phyloP scores from a whole-genome alignment of 164 flowering plant genomes.

The Tinospora cordifolia region DNA sequence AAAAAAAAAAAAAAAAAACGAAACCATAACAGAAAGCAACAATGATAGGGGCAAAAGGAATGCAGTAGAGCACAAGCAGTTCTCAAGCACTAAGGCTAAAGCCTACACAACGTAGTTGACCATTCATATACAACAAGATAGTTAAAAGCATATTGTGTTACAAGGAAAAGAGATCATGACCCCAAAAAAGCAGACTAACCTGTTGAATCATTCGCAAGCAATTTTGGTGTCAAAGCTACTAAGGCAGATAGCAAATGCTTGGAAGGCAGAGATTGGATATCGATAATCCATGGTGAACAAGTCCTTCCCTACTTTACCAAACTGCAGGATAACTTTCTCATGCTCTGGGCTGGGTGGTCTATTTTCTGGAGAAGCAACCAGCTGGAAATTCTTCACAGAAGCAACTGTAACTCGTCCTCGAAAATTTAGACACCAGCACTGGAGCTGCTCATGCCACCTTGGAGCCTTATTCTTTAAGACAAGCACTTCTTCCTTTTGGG shows the following conservation, averaged over 20 bases:
- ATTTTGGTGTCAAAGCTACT: slow-evolving; percentile 84
- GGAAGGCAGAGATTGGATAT: slow-evolving; percentile 69
- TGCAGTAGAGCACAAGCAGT: too few relatives aligned
- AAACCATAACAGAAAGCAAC: too few relatives aligned
- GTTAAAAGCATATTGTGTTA: neutral
- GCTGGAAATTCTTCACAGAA: slow-evolving; percentile 73
- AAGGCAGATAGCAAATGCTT: slow-evolving; percentile 76
- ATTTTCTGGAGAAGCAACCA: slow-evolving; percentile 56
- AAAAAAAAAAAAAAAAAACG: too few relatives aligned
- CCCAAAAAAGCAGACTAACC: slow-evolving; percentile 16
- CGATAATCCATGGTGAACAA: slow-evolving; percentile 70
- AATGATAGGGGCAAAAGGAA: too few relatives aligned
- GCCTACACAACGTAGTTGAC: too few relatives aligned
- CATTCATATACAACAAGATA: neutral
- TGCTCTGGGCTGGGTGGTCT: slow-evolving; percentile 43
- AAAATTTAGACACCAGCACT: slow-evolving; percentile 79
- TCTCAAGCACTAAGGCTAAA: too few relatives aligned
- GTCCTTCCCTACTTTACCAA: slow-evolving; percentile 78
- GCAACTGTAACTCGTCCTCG: slow-evolving; percentile 78
- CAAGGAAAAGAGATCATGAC: neutral
- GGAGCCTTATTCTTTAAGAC: slow-evolving; percentile 65
- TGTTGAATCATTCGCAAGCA: slow-evolving; percentile 54
- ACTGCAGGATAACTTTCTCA: slow-evolving; percentile 62
- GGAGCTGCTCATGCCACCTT: slow-evolving; percentile 84
- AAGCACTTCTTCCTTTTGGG: slow-evolving; percentile 38